Percentiles rank a stretch among this genome's conserved stretches.
Evolutionary conservation across 2,329 filamentous ascomycete species (phyloP).

Genomic region (Curvularia sp.): DNA sequence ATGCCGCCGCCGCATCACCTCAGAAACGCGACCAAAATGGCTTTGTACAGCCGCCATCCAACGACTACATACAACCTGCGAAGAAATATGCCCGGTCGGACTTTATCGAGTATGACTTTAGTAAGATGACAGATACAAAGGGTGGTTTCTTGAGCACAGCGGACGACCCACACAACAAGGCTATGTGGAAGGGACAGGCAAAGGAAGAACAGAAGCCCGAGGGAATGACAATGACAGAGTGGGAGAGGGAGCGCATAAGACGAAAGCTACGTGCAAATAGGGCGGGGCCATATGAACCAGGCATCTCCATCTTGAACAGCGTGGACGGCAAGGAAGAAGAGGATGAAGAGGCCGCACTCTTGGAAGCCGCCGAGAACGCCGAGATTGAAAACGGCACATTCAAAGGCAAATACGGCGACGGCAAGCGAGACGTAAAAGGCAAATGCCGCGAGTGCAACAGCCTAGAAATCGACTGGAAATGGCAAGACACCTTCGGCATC

Average conservation of each 20-base stretch:
- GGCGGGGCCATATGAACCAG: conserved; percentile 85
- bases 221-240: conserved; percentile 88
- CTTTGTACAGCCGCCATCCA: conserved; percentile 46
- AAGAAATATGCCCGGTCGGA: conserved; percentile 79
- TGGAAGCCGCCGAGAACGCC: conserved; percentile 53
- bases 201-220: conserved; percentile 73
- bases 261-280: conserved; percentile 74
- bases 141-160: conserved; percentile 90
- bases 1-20: conserved; percentile 63
- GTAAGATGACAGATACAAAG: conserved; percentile 97
- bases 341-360: conserved; percentile 34
- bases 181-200: conserved; percentile 56
- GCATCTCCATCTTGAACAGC: conserved; percentile 73
- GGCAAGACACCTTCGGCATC: conserved; percentile 82
- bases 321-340: conserved; percentile 47
- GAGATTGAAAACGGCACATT: conserved; percentile 37
- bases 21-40: conserved; percentile 46
- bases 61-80: conserved; percentile 72
- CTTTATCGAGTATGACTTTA: conserved; percentile 97
- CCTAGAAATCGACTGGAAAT: conserved; percentile 92
- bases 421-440: conserved; percentile 60
- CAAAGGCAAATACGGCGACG: conserved; percentile 46
- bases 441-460: conserved; percentile 83
- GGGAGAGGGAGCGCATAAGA: conserved; percentile 83
- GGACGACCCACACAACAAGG: conserved; percentile 89